A percentile compares a stretch with the other conserved stretches of the same genome.
These are phyloP conservation scores for Batkoa obscura DNA, from an alignment of 371 early-diverging fungal species.

Conservation along the genomic window DNA sequence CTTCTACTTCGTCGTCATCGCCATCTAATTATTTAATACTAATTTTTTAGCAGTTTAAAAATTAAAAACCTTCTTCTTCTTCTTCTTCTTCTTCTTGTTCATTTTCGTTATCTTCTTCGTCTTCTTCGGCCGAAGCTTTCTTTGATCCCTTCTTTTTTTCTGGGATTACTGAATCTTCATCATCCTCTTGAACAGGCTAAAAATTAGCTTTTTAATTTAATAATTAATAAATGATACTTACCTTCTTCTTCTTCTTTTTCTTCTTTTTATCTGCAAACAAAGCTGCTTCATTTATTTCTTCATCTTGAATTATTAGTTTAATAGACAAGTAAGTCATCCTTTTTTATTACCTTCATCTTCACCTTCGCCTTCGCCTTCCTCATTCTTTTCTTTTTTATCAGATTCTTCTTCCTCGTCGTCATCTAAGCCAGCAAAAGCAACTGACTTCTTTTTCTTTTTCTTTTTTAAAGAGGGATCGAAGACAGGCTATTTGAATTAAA, in stretches of 20 bases:
- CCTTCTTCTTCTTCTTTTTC: slow-evolving; percentile 74
- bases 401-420: slow-evolving; percentile 13
- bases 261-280: slow-evolving; percentile 74
- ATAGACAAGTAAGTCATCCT: slow-evolving; percentile 1
- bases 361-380: slow-evolving; percentile 12
- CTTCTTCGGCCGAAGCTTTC: slow-evolving; percentile 8
- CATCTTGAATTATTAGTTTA: slow-evolving; percentile 3
- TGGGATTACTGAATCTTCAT: slow-evolving; percentile 8
- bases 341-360: slow-evolving; percentile 5
- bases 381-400: too few relatives aligned
- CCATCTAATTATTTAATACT: slow-evolving; percentile 6
- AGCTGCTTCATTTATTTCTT: slow-evolving; percentile 41
- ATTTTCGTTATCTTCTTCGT: slow-evolving; percentile 25
- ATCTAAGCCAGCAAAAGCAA: slow-evolving; percentile 12
- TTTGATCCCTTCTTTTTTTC: too few relatives aligned
- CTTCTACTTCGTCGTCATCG: slow-evolving; percentile 29
- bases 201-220: neutral
- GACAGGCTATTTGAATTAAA: slow-evolving; percentile 11
- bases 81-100: slow-evolving; percentile 49
- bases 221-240: neutral
- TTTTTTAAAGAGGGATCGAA: slow-evolving; percentile 28
- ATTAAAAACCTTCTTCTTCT: slow-evolving; percentile 25
- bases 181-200: neutral
- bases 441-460: slow-evolving; percentile 48
- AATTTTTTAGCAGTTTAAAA: neutral